Conservation (phyloP, 2,329 filamentous ascomycete genomes). For the Thielaviopsis musarum region DNA sequence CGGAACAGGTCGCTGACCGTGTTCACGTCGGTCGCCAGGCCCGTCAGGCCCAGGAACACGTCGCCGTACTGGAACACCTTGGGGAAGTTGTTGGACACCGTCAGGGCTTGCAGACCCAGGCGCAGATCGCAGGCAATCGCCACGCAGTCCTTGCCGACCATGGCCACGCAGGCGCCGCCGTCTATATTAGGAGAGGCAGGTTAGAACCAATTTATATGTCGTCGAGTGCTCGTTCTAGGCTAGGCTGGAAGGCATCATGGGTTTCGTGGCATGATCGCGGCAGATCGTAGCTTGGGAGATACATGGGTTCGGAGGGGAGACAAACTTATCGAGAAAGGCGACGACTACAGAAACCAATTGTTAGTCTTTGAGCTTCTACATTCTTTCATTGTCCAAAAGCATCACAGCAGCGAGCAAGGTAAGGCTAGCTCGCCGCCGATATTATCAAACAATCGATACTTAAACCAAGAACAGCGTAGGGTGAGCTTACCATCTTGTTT, state of each 20-base stretch:
- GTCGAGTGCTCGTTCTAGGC: not conserved
- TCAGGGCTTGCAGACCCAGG: slow-evolving; percentile 88
- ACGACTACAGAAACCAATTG: slow-evolving; percentile 39
- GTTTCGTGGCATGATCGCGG: not conserved
- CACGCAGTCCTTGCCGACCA: slow-evolving; percentile 99
- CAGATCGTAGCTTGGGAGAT: not conserved
- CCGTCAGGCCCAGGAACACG: slow-evolving; percentile 88
- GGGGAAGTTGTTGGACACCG: slow-evolving; percentile 98
- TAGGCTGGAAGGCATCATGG: not conserved
- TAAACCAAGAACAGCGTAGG: not conserved
- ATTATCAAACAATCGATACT: not conserved
- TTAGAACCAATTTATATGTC: slow-evolving; percentile 6
- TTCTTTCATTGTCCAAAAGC: not conserved
- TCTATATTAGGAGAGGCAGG: slow-evolving; percentile 25
- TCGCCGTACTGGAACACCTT: slow-evolving; percentile 98
- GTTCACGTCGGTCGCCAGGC: slow-evolving; percentile 85
- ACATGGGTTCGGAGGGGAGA: slow-evolving; percentile 8
- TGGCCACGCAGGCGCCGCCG: slow-evolving; percentile 91
- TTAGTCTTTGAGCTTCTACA: slow-evolving; percentile 17
- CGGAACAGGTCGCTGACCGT: slow-evolving; percentile 95
- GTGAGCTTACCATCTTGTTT: slow-evolving; percentile 3
- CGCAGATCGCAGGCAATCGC: slow-evolving; percentile 98
- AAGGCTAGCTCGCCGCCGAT: not conserved
- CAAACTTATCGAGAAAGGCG: slow-evolving; percentile 91
- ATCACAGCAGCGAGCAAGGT: not conserved